A percentile compares a stretch with the other conserved stretches of the same genome.
These are phyloP conservation scores for Ustilago shanxiensis DNA, from an alignment of 1,284 basidiomycete species.

Conservation along the genomic window DNA sequence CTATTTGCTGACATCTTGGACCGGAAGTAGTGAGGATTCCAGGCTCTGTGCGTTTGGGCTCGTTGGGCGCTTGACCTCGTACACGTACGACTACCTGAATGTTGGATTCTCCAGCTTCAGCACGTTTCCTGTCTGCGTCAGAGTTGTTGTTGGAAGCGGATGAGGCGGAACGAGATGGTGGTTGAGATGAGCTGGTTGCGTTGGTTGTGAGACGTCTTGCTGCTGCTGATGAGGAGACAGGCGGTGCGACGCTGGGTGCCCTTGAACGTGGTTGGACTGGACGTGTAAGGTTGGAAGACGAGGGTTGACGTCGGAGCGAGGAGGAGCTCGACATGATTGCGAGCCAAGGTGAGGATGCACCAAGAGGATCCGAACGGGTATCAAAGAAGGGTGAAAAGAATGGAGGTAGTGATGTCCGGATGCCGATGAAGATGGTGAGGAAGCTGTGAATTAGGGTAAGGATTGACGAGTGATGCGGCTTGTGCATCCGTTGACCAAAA, in stretches of 20 bases:
- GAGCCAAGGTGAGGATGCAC: constrained; percentile 7
- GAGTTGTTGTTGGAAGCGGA: constrained; percentile 23
- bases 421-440: constrained; percentile 20
- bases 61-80: constrained; percentile 49
- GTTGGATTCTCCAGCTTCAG: constrained; percentile 54
- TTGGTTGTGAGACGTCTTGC: constrained; percentile 34
- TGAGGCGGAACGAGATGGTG: constrained; percentile 24
- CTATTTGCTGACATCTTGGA: constrained; percentile 58
- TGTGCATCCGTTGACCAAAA: background rate
- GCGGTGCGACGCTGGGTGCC: constrained; percentile 49
- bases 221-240: constrained; percentile 38
- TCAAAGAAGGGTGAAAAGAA: background rate
- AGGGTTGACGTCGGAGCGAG: constrained; percentile 41
- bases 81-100: constrained; percentile 69
- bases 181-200: constrained; percentile 10
- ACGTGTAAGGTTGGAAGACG: constrained; percentile 34
- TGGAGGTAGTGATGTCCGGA: background rate
- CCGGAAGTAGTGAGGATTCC: constrained; percentile 59
- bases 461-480: constrained; percentile 1
- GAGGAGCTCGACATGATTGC: constrained; percentile 37
- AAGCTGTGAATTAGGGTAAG: constrained; percentile 1
- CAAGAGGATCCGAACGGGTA: constrained; percentile 1
- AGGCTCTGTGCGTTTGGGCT: constrained; percentile 31
- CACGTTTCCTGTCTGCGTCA: constrained; percentile 28
- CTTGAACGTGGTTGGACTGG: constrained; percentile 41